Percentiles rank a stretch among this genome's conserved stretches.
phyloP scores from a whole-genome alignment of 352 stramenopile genomes.

The Pythium grandisporangium region DNA sequence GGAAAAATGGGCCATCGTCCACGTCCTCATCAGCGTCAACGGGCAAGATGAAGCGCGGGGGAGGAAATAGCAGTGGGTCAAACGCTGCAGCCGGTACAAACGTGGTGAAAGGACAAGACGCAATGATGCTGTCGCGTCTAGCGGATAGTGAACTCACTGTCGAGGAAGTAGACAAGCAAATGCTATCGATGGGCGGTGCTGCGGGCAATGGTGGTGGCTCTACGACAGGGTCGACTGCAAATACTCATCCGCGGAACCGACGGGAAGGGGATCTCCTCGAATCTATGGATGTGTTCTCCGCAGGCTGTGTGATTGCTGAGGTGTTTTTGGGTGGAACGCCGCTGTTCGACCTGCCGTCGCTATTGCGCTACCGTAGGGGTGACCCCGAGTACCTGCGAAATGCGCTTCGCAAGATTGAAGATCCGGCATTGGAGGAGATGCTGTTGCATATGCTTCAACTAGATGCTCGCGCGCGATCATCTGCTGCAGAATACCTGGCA shows the following conservation, averaged over 20 bases:
- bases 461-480: slow-evolving; percentile 81
- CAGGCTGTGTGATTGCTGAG: slow-evolving; percentile 97
- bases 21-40: neutral
- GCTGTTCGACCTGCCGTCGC: slow-evolving; percentile 90
- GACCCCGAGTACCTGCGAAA: slow-evolving; percentile 61
- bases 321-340: slow-evolving; percentile 93
- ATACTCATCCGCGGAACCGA: slow-evolving; percentile 20
- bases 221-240: slow-evolving; percentile 12
- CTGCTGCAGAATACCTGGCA: slow-evolving; percentile 84
- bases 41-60: too few species aligned
- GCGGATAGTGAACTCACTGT: slow-evolving; percentile 24
- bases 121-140: slow-evolving; percentile 26
- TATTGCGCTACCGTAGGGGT: slow-evolving; percentile 83
- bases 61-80: too few species aligned
- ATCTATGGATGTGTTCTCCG: slow-evolving; percentile 98
- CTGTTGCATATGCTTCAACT: slow-evolving; percentile 93
- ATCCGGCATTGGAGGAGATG: slow-evolving; percentile 81
- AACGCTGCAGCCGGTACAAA: neutral
- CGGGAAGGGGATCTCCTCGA: slow-evolving; percentile 58
- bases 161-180: slow-evolving; percentile 42
- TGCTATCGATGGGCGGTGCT: slow-evolving; percentile 44
- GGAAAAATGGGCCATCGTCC: slow-evolving; percentile 16
- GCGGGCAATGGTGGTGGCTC: slow-evolving; percentile 8
- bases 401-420: slow-evolving; percentile 91
- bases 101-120: slow-evolving; percentile 35